phyloP scores from a whole-genome alignment of 179 eudicot genomes.

The Silene coronaria region DNA sequence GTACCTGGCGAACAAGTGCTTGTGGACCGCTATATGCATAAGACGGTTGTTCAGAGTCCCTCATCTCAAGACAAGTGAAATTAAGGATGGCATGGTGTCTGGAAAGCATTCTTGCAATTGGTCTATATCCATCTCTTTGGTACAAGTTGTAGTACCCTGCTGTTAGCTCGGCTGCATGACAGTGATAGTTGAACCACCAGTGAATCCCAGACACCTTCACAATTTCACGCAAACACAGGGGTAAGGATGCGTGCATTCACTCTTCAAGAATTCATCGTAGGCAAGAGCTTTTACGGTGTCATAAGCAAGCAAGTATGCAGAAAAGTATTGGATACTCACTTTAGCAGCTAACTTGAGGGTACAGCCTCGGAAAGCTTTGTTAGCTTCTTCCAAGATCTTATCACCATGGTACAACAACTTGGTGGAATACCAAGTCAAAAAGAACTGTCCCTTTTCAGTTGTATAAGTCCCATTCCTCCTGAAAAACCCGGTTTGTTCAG shows the following conservation, averaged over 20 bases:
- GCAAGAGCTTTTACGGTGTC: background rate
- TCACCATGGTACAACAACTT: constrained; percentile 70
- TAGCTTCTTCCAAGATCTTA: constrained; percentile 83
- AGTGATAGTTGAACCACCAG: constrained; percentile 67
- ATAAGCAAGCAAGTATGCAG: no score
- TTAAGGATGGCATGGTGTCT: constrained; percentile 53
- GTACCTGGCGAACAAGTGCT: constrained; percentile 73
- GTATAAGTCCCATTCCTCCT: constrained; percentile 50
- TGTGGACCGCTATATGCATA: constrained; percentile 59
- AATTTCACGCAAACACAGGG: background rate
- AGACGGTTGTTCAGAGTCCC: constrained; percentile 50
- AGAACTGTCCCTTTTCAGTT: constrained; percentile 61
- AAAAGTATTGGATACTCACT: constrained; percentile 22
- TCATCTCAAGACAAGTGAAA: constrained; percentile 82
- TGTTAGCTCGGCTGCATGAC: constrained; percentile 82
- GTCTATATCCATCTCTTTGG: constrained; percentile 62
- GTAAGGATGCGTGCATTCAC: no score
- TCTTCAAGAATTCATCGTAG: no score
- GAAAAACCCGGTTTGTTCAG: constrained; percentile 54
- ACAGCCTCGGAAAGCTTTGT: constrained; percentile 53
- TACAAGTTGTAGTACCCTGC: constrained; percentile 69
- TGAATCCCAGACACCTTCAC: constrained; percentile 77
- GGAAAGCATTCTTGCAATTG: constrained; percentile 70
- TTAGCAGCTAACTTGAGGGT: constrained; percentile 60
- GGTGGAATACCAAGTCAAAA: constrained; percentile 85